phyloP scores from a whole-genome alignment of 441 rosid species.

The Breynia disticha region DNA sequence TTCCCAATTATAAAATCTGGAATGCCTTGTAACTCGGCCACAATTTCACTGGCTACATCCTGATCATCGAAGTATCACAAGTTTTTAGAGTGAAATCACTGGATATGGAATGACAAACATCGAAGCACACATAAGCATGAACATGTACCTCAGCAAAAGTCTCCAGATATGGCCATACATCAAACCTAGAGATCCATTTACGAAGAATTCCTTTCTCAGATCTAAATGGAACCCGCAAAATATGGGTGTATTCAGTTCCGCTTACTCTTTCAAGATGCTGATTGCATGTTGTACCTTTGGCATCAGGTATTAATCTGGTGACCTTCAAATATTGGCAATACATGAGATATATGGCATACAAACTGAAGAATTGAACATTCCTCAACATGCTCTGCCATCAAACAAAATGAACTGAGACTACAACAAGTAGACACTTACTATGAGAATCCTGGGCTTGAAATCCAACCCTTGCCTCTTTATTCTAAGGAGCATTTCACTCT shows the following conservation, averaged over 20 bases:
- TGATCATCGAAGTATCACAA: slow-evolving; percentile 16
- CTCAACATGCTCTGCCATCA: too few relatives aligned
- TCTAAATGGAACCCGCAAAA: slow-evolving; percentile 86
- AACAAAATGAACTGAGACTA: background rate
- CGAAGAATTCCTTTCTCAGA: slow-evolving; percentile 81
- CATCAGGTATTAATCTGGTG: slow-evolving; percentile 84
- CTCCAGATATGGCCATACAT: slow-evolving; percentile 96
- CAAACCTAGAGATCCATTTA: slow-evolving; percentile 96
- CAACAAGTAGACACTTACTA: slow-evolving; percentile 37
- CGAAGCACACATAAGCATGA: too few relatives aligned
- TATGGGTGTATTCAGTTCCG: slow-evolving; percentile 78
- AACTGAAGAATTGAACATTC: too few relatives aligned
- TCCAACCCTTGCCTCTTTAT: slow-evolving; percentile 83
- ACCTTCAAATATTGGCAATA: too few relatives aligned
- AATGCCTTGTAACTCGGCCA: slow-evolving; percentile 63
- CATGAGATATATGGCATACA: too few relatives aligned
- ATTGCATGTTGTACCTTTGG: slow-evolving; percentile 90
- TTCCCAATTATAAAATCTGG: slow-evolving; percentile 93
- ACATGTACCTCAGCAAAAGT: too few relatives aligned
- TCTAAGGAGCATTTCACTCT: slow-evolving; percentile 77
- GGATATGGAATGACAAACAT: too few relatives aligned
- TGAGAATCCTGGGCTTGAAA: slow-evolving; percentile 70
- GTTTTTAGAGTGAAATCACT: too few relatives aligned
- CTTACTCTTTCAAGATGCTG: slow-evolving; percentile 87
- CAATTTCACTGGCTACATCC: slow-evolving; percentile 82